phyloP scores from a whole-genome alignment of 1,284 basidiomycete species.

The Trametes polyzona region DNA sequence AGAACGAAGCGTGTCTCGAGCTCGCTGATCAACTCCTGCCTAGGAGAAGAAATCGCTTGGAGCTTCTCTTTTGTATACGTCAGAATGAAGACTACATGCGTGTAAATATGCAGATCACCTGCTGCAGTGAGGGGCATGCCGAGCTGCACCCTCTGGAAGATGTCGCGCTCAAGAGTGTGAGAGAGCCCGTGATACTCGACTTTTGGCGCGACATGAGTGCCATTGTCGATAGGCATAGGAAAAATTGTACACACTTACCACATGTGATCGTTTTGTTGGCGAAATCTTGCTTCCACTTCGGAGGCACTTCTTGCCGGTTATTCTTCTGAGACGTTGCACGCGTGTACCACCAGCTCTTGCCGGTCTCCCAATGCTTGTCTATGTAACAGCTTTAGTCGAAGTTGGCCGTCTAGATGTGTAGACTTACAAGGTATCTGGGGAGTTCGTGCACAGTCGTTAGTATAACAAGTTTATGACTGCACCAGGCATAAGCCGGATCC shows the following conservation, averaged over 20 bases:
- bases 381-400: constrained; percentile 24
- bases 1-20: constrained; percentile 56
- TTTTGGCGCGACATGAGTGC: constrained; percentile 36
- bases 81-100: neutral
- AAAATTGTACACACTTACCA: constrained; percentile 43
- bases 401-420: neutral
- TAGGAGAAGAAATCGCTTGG: constrained; percentile 68
- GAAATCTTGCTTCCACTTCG: constrained; percentile 52
- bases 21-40: constrained; percentile 57
- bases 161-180: constrained; percentile 60
- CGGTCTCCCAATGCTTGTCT: constrained; percentile 54
- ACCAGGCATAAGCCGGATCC: neutral
- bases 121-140: constrained; percentile 70
- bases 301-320: constrained; percentile 53
- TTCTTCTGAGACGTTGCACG: constrained; percentile 46
- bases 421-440: constrained; percentile 43
- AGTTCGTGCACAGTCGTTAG: neutral
- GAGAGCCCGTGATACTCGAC: constrained; percentile 61
- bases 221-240: neutral
- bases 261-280: constrained; percentile 60
- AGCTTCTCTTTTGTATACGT: constrained; percentile 59
- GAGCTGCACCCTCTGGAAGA: constrained; percentile 81
- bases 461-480: neutral
- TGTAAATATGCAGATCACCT: constrained; percentile 43
- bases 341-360: constrained; percentile 64